Conservation (phyloP, 768 basidiomycete genomes). For the Mycena amicta region DNA sequence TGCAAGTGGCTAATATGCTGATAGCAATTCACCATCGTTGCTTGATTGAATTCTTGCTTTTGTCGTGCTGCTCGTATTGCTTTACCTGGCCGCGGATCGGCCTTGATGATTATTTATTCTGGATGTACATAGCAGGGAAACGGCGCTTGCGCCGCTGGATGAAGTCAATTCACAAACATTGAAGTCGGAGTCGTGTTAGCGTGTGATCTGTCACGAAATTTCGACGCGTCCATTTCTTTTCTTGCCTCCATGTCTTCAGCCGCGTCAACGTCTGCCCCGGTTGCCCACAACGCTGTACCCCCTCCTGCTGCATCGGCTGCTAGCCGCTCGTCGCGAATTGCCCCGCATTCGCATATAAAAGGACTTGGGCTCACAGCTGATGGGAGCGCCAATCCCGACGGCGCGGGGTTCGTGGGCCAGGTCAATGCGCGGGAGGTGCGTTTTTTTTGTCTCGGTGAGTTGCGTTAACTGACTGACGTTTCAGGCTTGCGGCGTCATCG, state of each 20-base stretch:
- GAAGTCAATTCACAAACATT: background rate
- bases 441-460: too few relatives aligned
- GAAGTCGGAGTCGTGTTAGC: background rate
- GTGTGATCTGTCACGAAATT: too few relatives aligned
- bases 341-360: constrained; percentile 95
- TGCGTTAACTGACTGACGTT: too few relatives aligned
- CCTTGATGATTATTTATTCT: background rate
- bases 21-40: constrained; percentile 22
- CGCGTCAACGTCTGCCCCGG: constrained; percentile 52
- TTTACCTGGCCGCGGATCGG: background rate
- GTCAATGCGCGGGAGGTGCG: constrained; percentile 85
- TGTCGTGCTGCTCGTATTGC: background rate
- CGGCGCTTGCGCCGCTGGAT: background rate
- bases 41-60: constrained; percentile 5
- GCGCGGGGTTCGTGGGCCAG: constrained; percentile 91
- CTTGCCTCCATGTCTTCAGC: constrained; percentile 33
- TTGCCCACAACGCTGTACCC: constrained; percentile 74
- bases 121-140: background rate
- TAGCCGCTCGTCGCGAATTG: constrained; percentile 75
- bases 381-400: constrained; percentile 71
- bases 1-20: background rate
- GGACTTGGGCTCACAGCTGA: constrained; percentile 89
- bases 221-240: background rate
- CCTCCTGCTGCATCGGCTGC: constrained; percentile 66
- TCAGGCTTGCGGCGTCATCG: constrained; percentile 91